Evolutionary conservation across 2,329 filamentous ascomycete species (phyloP).

Genomic region (Colletotrichum karsti): DNA sequence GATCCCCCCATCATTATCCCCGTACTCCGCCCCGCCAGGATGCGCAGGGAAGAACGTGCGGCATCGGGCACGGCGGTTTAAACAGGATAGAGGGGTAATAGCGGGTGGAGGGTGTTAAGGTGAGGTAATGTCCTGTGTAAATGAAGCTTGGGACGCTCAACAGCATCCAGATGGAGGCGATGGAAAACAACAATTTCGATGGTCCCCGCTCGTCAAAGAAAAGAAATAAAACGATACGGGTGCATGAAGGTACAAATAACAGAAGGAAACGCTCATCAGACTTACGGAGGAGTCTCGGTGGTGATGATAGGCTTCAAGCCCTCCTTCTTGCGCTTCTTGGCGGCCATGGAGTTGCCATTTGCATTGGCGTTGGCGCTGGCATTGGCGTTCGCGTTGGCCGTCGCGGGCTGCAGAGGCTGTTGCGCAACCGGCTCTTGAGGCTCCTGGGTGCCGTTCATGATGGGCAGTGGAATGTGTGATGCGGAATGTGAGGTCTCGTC

Average conservation of each 20-base stretch:
- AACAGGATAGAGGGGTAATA: slow-evolving; percentile 25
- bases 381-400: not conserved
- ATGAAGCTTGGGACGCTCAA: slow-evolving; percentile 2
- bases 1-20: not conserved
- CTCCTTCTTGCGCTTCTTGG: slow-evolving; percentile 80
- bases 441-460: slow-evolving; percentile 28
- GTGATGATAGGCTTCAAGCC: slow-evolving; percentile 80
- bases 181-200: not conserved
- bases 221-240: not conserved
- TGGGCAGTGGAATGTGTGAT: slow-evolving; percentile 10
- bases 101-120: not conserved
- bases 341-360: slow-evolving; percentile 28
- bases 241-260: not conserved
- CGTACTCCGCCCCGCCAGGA: slow-evolving; percentile 22
- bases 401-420: slow-evolving; percentile 20
- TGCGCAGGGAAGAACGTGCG: slow-evolving; percentile 19
- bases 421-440: slow-evolving; percentile 19
- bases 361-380: not conserved
- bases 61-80: slow-evolving; percentile 12
- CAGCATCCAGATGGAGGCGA: not conserved
- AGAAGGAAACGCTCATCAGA: slow-evolving; percentile 22
- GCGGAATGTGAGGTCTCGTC: not conserved
- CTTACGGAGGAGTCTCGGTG: slow-evolving; percentile 62
- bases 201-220: not conserved
- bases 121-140: slow-evolving; percentile 7